Evolutionary conservation across 2,329 filamentous ascomycete genomes (phyloP), one percentile per base, ranked within the genome.

Genomic region (Diaporthe sp.): DNA sequence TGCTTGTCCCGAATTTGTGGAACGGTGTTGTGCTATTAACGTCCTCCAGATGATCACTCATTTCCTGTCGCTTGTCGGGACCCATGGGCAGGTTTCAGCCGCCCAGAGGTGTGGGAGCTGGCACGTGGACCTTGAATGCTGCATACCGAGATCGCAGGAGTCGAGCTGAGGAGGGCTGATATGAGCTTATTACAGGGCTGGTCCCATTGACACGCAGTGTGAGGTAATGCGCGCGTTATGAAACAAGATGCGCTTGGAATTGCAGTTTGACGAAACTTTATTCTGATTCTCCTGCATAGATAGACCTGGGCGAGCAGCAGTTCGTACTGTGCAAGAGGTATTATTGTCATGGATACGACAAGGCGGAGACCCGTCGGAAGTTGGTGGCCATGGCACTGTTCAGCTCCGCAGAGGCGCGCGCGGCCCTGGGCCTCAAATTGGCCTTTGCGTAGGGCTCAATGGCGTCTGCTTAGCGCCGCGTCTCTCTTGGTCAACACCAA

Each of bases 161-260:
- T 60, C 61, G 72, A 74, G 49, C 61, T 67, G 60, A 49, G 44
- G 37, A 63, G 55, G 49, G 61, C 71, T 65, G 58, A 65, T 73
- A 58, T 68, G 58, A 67, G 61, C 55, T 61, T 57, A 57, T 51
- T 55, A 55, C 72, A 71, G 47, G 60, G 55, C 55, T 61, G 58
- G 58, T 53, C 75, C 72, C 72, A 65, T 61, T 61, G 70, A 71
- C 34, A 60, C 51, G 60, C 71, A 68, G 49, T 72, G 73, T 74
- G 37, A 67, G 58, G 53, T 74, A 61, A 72, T 75, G 73, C 73
- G 55, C 73, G 53, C 61, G 58, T 75, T 72, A 68, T 77, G 73
- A 75, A 75, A 75, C 73, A 71, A 58, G 47, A 71, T 55, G 63
- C 73, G 72, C 63, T 73, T 75, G 70, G 58, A 73, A 60, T 68